Base-by-base conservation (phyloP, 2,329 filamentous ascomycete genomes). In the Raffaelea deltoideospora region DNA sequence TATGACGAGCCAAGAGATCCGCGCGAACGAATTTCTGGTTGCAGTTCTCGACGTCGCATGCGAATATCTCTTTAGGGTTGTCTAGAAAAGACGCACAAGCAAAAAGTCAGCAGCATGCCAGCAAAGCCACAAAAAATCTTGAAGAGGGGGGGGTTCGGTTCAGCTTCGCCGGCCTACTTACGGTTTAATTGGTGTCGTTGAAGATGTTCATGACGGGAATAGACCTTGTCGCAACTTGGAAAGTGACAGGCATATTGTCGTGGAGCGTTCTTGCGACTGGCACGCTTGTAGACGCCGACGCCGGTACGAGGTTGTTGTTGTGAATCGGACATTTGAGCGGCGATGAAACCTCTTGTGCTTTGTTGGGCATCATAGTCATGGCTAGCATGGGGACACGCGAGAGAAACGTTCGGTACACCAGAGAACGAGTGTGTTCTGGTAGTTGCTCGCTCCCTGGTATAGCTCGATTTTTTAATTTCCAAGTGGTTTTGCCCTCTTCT, bases 101-200 rank as follows among this genome's bases (percentile, higher is more conserved):
- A 40, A 33, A 43, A 40, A 43, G 44, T n/a, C n/a, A n/a, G n/a
- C n/a, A n/a, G n/a, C n/a, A n/a, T n/a, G n/a, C n/a, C n/a, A n/a
- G n/a, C n/a, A 40, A 34, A 38, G 34, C n/a, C 22, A 17, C 24
- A 34, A 34, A 39, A 31, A 38, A 31, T 37, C 34, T 29, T 22
- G 33, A 31, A 33, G 35, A n/a, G n/a, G n/a, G n/a, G n/a, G n/a
- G n/a, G n/a, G n/a, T n/a, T n/a, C n/a, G n/a, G n/a, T n/a, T n/a
- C n/a, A n/a, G n/a, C n/a, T n/a, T n/a, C n/a, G n/a, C n/a, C n/a
- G n/a, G n/a, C n/a, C n/a, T 28, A 37, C 38, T 27, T 33, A 86
- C 81, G 82, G 52, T 88, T 88, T 50, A 88, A 54, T 59, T 87
- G 79, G 57, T 88, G 82, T 34, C 82, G 65, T 57, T 86, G 83